A percentile compares a stretch with the other conserved stretches of the same genome.
phyloP scores from a whole-genome alignment of 2,329 filamentous ascomycete species.

The Penicillium digitatum region DNA sequence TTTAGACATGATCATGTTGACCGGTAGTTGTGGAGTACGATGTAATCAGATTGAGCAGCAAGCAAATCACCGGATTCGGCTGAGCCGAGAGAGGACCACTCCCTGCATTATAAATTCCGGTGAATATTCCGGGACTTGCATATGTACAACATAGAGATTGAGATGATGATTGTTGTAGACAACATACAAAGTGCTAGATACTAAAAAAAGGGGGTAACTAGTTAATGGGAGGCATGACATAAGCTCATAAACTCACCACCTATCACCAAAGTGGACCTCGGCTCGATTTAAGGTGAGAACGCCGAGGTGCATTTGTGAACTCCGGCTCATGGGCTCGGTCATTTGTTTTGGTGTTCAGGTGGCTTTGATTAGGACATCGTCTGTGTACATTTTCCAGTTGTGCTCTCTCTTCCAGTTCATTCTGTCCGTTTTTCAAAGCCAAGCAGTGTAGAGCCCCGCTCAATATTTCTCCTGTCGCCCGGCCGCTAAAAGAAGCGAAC shows the following conservation, averaged over 20 bases:
- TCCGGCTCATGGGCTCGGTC: slow-evolving; percentile 11
- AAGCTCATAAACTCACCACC: slow-evolving; percentile 4
- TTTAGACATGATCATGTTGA: slow-evolving; percentile 29
- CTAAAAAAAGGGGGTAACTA: neutral
- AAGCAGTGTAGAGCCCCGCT: slow-evolving; percentile 18
- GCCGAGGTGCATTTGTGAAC: slow-evolving; percentile 31
- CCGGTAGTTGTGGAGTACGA: slow-evolving; percentile 5
- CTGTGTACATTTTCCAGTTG: slow-evolving; percentile 1
- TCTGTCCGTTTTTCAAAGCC: slow-evolving; percentile 11
- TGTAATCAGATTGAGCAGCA: slow-evolving; percentile 10
- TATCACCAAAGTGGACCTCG: slow-evolving; percentile 30
- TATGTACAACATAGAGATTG: neutral
- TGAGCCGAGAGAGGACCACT: slow-evolving; percentile 7
- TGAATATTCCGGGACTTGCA: neutral
- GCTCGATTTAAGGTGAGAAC: slow-evolving; percentile 29
- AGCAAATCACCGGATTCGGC: slow-evolving; percentile 9
- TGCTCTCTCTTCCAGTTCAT: neutral
- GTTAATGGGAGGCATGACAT: slow-evolving; percentile 5
- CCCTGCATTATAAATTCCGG: neutral
- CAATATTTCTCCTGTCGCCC: slow-evolving; percentile 17
- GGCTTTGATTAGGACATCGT: slow-evolving; percentile 16
- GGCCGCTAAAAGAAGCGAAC: slow-evolving; percentile 7
- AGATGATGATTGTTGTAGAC: no score
- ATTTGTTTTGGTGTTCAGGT: slow-evolving; percentile 14
- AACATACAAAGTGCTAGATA: no score